Evolutionary conservation across 768 basidiomycete species (phyloP), one percentile per base, ranked within the genome.

Genomic region (Tylopilus intermedius): DNA sequence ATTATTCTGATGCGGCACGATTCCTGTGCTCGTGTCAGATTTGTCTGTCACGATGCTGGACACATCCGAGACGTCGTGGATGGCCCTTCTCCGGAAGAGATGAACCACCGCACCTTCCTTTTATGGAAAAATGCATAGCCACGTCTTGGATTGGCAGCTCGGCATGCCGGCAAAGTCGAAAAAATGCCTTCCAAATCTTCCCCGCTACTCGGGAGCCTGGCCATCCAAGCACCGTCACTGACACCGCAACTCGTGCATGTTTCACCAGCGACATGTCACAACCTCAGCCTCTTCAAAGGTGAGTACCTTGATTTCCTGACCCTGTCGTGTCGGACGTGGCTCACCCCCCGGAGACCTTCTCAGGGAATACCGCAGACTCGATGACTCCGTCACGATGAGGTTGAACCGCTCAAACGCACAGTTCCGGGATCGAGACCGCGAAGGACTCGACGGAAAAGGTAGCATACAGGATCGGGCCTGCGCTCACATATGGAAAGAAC

Each of bases 321-420:
- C 44, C 53, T 53, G 49, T 49, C 33, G 51, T 37, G 37, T n/a
- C 21, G 26, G 37, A 44, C 45, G 53, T 49, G 43, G 42, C 60
- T 67, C 51, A 62, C 41, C 39, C 58, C 57, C 53, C 45, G 45
- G 65, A 93, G 90, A 90, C 55, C 80, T 92, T 61, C 74, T 93
- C 67, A 83, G 76, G 63, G 89, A 92, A 68, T 92, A 91, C 67
- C 78, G 90, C 62, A 81, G 76, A 60, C 72, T 92, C 13, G 90
- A 93, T 69, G 90, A 93, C 62, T 74, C 81, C 7, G 85, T 93
- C 58, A 80, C 77, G 38, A 88, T 90, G 84, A 77, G 90, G 32
- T 68, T 91, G 44, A 92, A 93, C 66, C 81, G 90, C 46, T 85
- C 88, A 37, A 80, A 78, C 51, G 90, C 90, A 5, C 77, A 82